Evolutionary conservation across 2,329 filamentous ascomycete genomes (phyloP).

Genomic region (Cercospora sojina): DNA sequence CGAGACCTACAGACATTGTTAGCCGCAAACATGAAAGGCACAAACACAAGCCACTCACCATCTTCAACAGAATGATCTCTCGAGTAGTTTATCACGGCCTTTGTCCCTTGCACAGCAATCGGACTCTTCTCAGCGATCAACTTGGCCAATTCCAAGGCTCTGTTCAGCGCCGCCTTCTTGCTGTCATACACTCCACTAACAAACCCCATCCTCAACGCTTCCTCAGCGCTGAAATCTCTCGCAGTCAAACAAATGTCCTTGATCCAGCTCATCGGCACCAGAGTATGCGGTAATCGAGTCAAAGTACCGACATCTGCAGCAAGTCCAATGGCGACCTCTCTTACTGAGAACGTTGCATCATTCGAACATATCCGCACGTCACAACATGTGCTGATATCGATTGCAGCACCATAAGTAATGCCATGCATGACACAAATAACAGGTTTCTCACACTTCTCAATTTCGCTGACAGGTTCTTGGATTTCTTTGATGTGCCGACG

Average conservation of each 20-base stretch:
- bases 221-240: slow-evolving; percentile 65
- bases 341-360: slow-evolving; percentile 63
- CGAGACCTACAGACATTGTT: slow-evolving; percentile 17
- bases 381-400: slow-evolving; percentile 66
- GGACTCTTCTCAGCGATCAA: slow-evolving; percentile 81
- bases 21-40: slow-evolving; percentile 53
- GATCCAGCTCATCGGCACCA: slow-evolving; percentile 70
- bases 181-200: slow-evolving; percentile 67
- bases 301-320: slow-evolving; percentile 78
- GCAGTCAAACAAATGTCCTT: slow-evolving; percentile 76
- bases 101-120: slow-evolving; percentile 81
- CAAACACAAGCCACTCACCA: slow-evolving; percentile 50
- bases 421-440: slow-evolving; percentile 82
- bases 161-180: slow-evolving; percentile 56
- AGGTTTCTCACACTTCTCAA: slow-evolving; percentile 88
- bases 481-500: slow-evolving; percentile 74
- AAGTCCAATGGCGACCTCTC: slow-evolving; percentile 78
- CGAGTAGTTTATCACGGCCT: slow-evolving; percentile 79
- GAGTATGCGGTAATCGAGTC: slow-evolving; percentile 70
- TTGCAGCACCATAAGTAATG: slow-evolving; percentile 73
- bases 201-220: slow-evolving; percentile 68
- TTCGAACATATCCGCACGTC: slow-evolving; percentile 66
- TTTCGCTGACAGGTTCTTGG: slow-evolving; percentile 70
- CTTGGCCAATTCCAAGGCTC: slow-evolving; percentile 62
- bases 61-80: slow-evolving; percentile 75